These are phyloP conservation scores for Apiospora arundinis DNA, from an alignment of 2,329 filamentous ascomycete species.

Conservation along the genomic window DNA sequence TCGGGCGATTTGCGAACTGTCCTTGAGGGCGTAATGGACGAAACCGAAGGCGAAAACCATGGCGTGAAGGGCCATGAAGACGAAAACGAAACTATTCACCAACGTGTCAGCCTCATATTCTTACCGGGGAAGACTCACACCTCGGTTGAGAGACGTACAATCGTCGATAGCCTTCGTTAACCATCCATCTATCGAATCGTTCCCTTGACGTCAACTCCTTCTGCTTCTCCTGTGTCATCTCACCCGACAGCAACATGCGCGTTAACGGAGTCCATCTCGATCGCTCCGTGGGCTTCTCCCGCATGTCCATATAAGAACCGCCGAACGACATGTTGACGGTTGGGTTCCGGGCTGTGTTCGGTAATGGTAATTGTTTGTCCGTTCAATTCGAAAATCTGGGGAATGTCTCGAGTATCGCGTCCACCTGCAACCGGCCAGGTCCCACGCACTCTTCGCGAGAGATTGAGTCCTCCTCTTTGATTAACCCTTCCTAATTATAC, in stretches of 20 bases:
- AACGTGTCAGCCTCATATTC: slow-evolving; percentile 31
- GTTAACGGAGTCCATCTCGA: slow-evolving; percentile 84
- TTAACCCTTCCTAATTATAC: slow-evolving; percentile 24
- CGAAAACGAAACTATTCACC: slow-evolving; percentile 60
- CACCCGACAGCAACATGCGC: slow-evolving; percentile 81
- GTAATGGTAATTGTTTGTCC: not conserved
- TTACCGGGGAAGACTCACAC: slow-evolving; percentile 21
- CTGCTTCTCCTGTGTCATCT: slow-evolving; percentile 78
- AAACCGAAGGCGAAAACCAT: slow-evolving; percentile 83
- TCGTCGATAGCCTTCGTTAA: slow-evolving; percentile 84
- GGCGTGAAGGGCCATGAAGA: slow-evolving; percentile 75
- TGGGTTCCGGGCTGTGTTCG: not conserved
- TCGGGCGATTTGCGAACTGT: slow-evolving; percentile 71
- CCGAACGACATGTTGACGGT: slow-evolving; percentile 44
- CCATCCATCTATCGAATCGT: slow-evolving; percentile 86
- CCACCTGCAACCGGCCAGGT: slow-evolving; percentile 15
- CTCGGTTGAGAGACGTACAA: slow-evolving; percentile 60
- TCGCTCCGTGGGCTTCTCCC: slow-evolving; percentile 66
- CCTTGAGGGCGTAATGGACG: slow-evolving; percentile 80
- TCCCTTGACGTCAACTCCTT: slow-evolving; percentile 72
- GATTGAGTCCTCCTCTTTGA: slow-evolving; percentile 20
- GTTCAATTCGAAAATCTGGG: slow-evolving; percentile 18
- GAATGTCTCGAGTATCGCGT: slow-evolving; percentile 19
- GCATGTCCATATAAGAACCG: slow-evolving; percentile 35
- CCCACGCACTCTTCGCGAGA: slow-evolving; percentile 4